phyloP scores from a whole-genome alignment of 768 basidiomycete genomes.

The Pulveroboletus ravenelii region DNA sequence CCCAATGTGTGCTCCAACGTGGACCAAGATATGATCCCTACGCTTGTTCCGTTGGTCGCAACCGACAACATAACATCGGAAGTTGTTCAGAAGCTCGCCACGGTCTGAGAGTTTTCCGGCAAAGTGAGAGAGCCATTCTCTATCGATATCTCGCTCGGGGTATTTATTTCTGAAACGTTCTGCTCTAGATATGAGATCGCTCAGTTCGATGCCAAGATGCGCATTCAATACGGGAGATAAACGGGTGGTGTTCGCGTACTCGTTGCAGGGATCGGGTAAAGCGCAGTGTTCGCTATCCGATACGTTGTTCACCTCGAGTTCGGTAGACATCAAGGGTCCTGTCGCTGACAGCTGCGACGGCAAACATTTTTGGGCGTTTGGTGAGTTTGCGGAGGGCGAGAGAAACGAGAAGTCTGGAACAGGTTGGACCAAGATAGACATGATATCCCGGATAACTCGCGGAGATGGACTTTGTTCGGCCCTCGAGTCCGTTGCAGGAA shows the following conservation, averaged over 20 bases:
- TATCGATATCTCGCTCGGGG: constrained; percentile 56
- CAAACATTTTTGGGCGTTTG: not conserved
- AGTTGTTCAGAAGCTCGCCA: constrained; percentile 56
- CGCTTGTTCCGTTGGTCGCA: constrained; percentile 68
- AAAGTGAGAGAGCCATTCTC: constrained; percentile 60
- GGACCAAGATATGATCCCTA: constrained; percentile 69
- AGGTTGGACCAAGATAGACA: constrained; percentile 27
- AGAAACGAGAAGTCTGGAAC: constrained; percentile 5
- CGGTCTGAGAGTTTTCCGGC: constrained; percentile 58
- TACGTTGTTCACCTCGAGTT: not conserved
- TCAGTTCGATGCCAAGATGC: constrained; percentile 53
- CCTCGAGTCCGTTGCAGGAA: not conserved
- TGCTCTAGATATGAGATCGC: constrained; percentile 52
- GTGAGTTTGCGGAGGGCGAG: constrained; percentile 3
- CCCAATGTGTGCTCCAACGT: constrained; percentile 68
- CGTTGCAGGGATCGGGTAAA: constrained; percentile 1
- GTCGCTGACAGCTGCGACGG: not conserved
- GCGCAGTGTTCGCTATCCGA: not conserved
- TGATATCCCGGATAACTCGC: constrained; percentile 29
- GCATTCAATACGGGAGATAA: constrained; percentile 57
- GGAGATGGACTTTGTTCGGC: constrained; percentile 22
- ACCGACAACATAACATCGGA: constrained; percentile 62
- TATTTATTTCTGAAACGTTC: constrained; percentile 50
- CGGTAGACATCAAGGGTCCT: not conserved
- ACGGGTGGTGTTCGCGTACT: not conserved